phyloP scores from a whole-genome alignment of 805 yeast genomes.

The Starmera caribaea region DNA sequence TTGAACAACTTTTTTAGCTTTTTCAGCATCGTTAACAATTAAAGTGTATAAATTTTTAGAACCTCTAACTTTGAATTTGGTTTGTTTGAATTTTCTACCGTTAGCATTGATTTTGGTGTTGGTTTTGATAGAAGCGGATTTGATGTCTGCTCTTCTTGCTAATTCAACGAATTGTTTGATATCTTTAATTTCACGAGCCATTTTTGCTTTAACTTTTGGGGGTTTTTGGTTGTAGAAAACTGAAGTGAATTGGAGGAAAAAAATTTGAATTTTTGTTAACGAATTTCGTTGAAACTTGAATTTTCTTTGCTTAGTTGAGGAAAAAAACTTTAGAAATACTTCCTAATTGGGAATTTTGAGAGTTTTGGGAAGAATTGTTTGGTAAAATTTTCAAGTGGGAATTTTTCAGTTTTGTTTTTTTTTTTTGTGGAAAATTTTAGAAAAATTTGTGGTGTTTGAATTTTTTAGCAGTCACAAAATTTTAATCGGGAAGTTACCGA shows the following conservation, averaged over 20 bases:
- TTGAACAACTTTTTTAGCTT: slow-evolving; percentile 96
- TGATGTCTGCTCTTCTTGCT: slow-evolving; percentile 93
- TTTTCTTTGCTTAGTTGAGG: neutral
- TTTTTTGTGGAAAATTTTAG: neutral
- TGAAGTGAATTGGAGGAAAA: too few species aligned
- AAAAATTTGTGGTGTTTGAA: slow-evolving; percentile 6
- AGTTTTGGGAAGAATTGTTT: too few species aligned
- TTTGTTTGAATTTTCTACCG: slow-evolving; percentile 83
- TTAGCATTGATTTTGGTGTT: slow-evolving; percentile 72
- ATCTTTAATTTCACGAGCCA: slow-evolving; percentile 76
- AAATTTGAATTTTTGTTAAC: slow-evolving; percentile 1
- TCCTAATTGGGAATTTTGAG: too few species aligned
- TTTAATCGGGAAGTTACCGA: too few species aligned
- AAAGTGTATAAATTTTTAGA: slow-evolving; percentile 89
- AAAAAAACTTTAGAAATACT: neutral
- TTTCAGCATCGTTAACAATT: slow-evolving; percentile 88
- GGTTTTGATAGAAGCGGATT: slow-evolving; percentile 88
- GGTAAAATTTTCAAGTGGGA: too few species aligned
- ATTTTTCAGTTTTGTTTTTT: neutral
- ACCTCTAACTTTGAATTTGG: slow-evolving; percentile 99
- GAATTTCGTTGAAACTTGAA: neutral
- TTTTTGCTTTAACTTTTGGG: slow-evolving; percentile 10
- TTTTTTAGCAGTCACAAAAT: slow-evolving; percentile 1
- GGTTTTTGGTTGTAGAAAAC: neutral
- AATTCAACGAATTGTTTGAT: slow-evolving; percentile 96